Base-by-base conservation (phyloP, 495 filamentous ascomycete genomes). In the Podospora australis region DNA sequence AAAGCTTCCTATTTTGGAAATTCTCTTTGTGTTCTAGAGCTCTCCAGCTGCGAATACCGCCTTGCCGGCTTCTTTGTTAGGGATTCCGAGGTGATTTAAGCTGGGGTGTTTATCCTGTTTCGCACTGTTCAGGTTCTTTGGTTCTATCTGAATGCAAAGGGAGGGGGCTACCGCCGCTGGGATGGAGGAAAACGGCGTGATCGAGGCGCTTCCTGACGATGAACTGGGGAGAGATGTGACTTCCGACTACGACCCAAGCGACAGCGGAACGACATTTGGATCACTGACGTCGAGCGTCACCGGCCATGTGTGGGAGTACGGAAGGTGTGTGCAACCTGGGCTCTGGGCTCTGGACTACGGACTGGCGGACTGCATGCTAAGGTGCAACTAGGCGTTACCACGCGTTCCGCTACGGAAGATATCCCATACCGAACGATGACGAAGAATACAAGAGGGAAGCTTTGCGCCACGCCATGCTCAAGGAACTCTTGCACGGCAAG, bases 391-490 rank as follows among this genome's bases (percentile, higher is more conserved):
- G 65, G 35, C 60, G 65, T 2, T 68, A 68, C 30, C 65, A 68
- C 41, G 59, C 53, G 14, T 68, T 57, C 44, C 55, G 57, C 0
- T 55, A 60, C 8, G 63, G 65, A 7, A 45, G 65, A 32, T 68
- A 68, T 44, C 62, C 60, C 1, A 29, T 68, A 6, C 64, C 67
- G 13, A 70, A 70, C 54, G 67, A 70, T 17, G 67, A 70, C 10
- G 63, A 54, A 7, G 67, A 70, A 28, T 58, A 54, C 39, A 62
- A 56, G 30, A 44, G 67, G 29, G 67, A 70, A 17, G 70, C 77
- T 19, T 55, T 81, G 53, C 77, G 79, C 44, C 79, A 84, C 52
- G 70, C 74, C 48, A 70, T 82, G 64, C 67, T 78, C 49, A 80
- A 78, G 49, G 51, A 81, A 39, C 53, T 81, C 13, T 63, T 83